These are phyloP conservation scores for Syncephalastrum racemosum DNA, from an alignment of 371 early-diverging fungal species.

Conservation along the genomic window DNA sequence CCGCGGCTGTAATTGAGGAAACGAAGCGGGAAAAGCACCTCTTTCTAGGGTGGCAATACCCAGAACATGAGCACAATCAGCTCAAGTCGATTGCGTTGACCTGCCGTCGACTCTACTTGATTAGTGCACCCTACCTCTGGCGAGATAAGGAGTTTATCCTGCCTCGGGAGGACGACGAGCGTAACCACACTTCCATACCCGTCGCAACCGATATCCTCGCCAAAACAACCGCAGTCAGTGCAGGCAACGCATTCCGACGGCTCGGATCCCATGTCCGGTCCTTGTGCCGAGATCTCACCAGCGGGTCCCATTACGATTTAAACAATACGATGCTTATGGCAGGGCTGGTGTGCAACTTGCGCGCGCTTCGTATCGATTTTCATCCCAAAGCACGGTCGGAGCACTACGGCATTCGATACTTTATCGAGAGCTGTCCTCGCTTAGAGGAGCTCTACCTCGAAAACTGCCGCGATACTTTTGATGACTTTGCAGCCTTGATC, in stretches of 20 bases:
- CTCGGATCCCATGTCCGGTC: conserved; percentile 45
- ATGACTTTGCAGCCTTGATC: conserved; percentile 37
- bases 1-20: conserved; percentile 18
- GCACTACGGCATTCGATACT: conserved; percentile 40
- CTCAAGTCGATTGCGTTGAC: conserved; percentile 36
- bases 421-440: conserved; percentile 34
- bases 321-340: conserved; percentile 41
- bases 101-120: conserved; percentile 33
- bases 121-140: conserved; percentile 48
- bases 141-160: conserved; percentile 51
- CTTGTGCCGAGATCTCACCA: conserved; percentile 38
- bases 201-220: conserved; percentile 25
- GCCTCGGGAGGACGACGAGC: conserved; percentile 35
- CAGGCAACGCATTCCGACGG: conserved; percentile 2
- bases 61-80: conserved; percentile 30
- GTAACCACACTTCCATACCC: conserved; percentile 9
- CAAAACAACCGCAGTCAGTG: conserved; percentile 6
- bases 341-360: conserved; percentile 34
- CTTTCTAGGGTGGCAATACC: conserved; percentile 45
- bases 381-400: conserved; percentile 37
- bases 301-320: conserved; percentile 38
- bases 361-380: conserved; percentile 46
- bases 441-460: conserved; percentile 38
- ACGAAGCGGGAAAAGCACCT: conserved; percentile 6
- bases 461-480: conserved; percentile 46